Evolutionary conservation across 2,329 filamentous ascomycete species (phyloP), one percentile per base, ranked within the genome.

Genomic region (Aureobasidium vineae): DNA sequence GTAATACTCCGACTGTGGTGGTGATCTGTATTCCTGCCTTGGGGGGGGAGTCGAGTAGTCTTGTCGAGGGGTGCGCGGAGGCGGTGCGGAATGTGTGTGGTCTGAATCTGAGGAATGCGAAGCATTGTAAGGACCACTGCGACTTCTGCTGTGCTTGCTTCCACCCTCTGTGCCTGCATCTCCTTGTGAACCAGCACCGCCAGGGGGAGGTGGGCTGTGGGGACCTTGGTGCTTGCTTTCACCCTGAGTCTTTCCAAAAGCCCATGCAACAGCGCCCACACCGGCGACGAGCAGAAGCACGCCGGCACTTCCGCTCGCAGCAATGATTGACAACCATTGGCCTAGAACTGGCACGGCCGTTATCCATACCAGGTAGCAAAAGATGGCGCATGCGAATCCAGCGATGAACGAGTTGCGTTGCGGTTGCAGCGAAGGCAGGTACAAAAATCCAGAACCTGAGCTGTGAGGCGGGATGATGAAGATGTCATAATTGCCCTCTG

Each of bases 401-500:
- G 93, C 92, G 26, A 92, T 84, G 77, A 97, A 98, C 79, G 91
- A 96, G 78, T 97, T 97, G 73, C 89, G 84, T 73, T 95, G 91
- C 23, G 91, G 90, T 74, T 89, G 86, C 69, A 98, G 78, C 0
- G 93, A 97, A 0, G 94, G 94, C n/a, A 98, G 85, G 77, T 98
- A 97, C 33, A 98, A 82, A 78, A 97, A 97, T 40, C 94, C 94
- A 0, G 88, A 87, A 63, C 94, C 94, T 7, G 93, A 85, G 13
- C 92, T 94, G 77, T 97, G 92, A 54, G 93, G 91, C 8, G 94
- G 94, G 73, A 98, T 93, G 76, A 97, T 90, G 80, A 97, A 97
- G 75, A 98, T 96, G 81, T 98, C 94, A 79, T 97, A 98, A 76
- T 95, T 96, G 65, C 94, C 93, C 1, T 90, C 84, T 2, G 94